phyloP scores from a whole-genome alignment of 2,329 filamentous ascomycete genomes.

The Pezicula rhizophila region DNA sequence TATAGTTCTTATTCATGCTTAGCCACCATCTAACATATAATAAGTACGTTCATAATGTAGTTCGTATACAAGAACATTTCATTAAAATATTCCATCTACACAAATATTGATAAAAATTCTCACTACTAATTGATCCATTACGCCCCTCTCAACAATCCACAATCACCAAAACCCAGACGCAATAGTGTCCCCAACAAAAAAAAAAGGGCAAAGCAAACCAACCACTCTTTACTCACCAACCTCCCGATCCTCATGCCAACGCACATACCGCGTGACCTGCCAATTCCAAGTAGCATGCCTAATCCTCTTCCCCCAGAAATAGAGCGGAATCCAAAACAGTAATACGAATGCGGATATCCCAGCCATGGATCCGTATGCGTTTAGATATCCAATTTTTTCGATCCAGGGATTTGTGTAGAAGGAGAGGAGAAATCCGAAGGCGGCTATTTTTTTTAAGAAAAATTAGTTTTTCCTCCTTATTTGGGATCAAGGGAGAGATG shows the following conservation, averaged over 20 bases:
- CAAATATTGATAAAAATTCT: too few relatives aligned
- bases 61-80: too few relatives aligned
- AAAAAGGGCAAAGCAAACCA: too few relatives aligned
- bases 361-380: constrained; percentile 52
- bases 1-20: too few relatives aligned
- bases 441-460: constrained; percentile 26
- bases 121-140: too few relatives aligned
- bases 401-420: constrained; percentile 59
- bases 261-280: constrained; percentile 38
- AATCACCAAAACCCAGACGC: too few relatives aligned
- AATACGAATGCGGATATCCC: constrained; percentile 43
- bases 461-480: not conserved
- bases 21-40: too few relatives aligned
- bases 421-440: constrained; percentile 51
- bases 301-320: constrained; percentile 44
- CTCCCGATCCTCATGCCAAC: constrained; percentile 48
- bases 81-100: too few relatives aligned
- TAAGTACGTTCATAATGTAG: too few relatives aligned
- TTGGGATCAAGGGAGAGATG: not conserved
- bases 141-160: too few relatives aligned
- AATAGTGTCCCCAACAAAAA: too few relatives aligned
- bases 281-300: constrained; percentile 42
- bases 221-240: constrained; percentile 40
- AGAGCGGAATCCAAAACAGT: constrained; percentile 43
- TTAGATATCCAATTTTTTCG: constrained; percentile 39